Evolutionary conservation across 768 basidiomycete genomes (phyloP), one percentile per base, ranked within the genome.

Genomic region (Termitomyces sp.): DNA sequence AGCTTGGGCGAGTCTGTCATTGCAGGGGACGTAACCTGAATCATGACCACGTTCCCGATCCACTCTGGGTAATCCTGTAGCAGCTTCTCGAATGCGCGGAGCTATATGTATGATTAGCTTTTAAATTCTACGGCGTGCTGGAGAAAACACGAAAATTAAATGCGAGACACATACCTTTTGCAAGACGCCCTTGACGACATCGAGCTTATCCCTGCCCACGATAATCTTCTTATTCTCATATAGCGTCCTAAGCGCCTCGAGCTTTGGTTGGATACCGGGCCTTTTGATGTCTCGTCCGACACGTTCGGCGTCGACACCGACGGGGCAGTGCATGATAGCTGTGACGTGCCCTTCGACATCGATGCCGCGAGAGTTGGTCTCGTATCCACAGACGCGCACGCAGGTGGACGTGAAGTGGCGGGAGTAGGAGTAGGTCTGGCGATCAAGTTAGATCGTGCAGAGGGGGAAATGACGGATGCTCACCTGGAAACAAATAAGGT

Each of bases 151-250:
- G n/a, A n/a, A n/a, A n/a, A n/a, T n/a, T n/a, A n/a, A n/a, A n/a
- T n/a, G n/a, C n/a, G n/a, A n/a, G n/a, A n/a, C n/a, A 62, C 66
- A 14, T 40, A 87, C 89, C 84, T 99, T 99, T 75, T 98, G 95
- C 61, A 98, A 75, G 23, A 99, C 92, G 43, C 96, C 96, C 75
- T 98, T 98, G 65, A 97, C 95, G n/a, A 95, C 92, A 66, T 98
- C 96, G 41, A 98, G 81, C 77, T 99, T 99, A 73, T 99, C 96
- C 8, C 96, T 82, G 17, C 94, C 96, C 12, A 98, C 91, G 56
- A 99, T 95, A 67, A 99, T 98, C 81, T 98, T 98, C 82, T 98
- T 98, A 60, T 90, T 92, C 62, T 92, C 87, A 70, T 99, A 99
- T 14, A 98, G 71, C 19, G 85, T 78, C 27, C 86, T 77, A 0